These are phyloP conservation scores for Kwoniella shivajii DNA, from an alignment of 1,284 basidiomycete genomes.

Conservation along the genomic window DNA sequence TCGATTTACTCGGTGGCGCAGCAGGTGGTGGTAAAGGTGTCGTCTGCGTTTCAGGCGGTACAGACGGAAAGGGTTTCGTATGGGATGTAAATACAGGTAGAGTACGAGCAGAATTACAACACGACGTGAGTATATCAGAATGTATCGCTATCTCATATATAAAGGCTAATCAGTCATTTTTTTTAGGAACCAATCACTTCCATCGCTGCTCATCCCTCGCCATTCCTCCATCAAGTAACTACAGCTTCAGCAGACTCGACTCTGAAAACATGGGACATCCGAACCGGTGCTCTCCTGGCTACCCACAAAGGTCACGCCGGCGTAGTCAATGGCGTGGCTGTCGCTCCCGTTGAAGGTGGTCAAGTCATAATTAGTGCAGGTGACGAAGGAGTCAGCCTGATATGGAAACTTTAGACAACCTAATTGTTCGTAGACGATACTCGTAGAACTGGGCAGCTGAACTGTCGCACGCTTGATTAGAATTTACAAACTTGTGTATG, in stretches of 20 bases:
- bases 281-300: conserved; percentile 75
- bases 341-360: conserved; percentile 57
- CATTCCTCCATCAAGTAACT: conserved; percentile 69
- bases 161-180: neutral
- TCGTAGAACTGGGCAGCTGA: no score
- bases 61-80: conserved; percentile 90
- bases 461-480: no score
- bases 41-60: conserved; percentile 78
- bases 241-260: conserved; percentile 83
- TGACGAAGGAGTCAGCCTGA: conserved; percentile 79
- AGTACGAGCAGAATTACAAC: conserved; percentile 74
- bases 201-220: conserved; percentile 70
- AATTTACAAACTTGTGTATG: neutral
- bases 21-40: conserved; percentile 63
- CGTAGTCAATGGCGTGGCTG: conserved; percentile 73
- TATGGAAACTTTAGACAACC: conserved; percentile 62
- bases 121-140: conserved; percentile 68
- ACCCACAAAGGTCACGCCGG: conserved; percentile 84
- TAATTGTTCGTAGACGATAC: no score
- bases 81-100: conserved; percentile 90
- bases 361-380: conserved; percentile 75
- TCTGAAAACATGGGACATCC: conserved; percentile 89
- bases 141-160: no score
- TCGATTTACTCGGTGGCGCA: conserved; percentile 68
- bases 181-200: conserved; percentile 81